These are phyloP conservation scores for Exophiala dermatitidis DNA, from an alignment of 2,329 filamentous ascomycete genomes.

Conservation along the genomic window DNA sequence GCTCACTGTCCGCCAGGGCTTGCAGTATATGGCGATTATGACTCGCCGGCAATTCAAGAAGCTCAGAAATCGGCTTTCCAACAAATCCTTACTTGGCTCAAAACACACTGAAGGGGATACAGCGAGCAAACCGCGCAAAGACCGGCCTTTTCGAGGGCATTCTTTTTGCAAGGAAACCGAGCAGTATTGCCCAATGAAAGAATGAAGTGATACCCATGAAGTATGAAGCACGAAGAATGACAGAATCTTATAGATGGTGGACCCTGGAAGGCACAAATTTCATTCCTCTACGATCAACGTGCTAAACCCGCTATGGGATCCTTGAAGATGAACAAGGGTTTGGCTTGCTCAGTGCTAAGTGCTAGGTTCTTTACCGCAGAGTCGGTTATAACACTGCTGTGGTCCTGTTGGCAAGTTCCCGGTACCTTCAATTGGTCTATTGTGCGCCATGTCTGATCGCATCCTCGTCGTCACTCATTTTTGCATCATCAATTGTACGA, in stretches of 20 bases:
- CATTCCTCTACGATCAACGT: background rate
- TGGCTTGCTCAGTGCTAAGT: background rate
- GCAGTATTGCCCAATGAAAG: too few species aligned
- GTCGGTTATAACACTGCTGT: constrained; percentile 1
- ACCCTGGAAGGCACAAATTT: background rate
- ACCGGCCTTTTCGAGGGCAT: background rate
- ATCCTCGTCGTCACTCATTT: constrained; percentile 52
- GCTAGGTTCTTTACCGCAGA: constrained; percentile 8
- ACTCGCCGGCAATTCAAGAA: constrained; percentile 22
- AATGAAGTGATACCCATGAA: constrained; percentile 9
- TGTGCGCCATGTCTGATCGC: constrained; percentile 1
- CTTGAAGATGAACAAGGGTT: background rate
- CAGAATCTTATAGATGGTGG: background rate
- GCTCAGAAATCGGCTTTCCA: constrained; percentile 25
- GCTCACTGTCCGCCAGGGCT: constrained; percentile 16
- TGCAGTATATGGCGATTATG: constrained; percentile 28
- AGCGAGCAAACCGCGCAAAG: background rate
- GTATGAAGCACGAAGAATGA: background rate
- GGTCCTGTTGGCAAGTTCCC: background rate
- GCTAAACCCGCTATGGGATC: background rate
- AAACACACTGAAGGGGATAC: constrained; percentile 12
- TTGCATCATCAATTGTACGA: constrained; percentile 94
- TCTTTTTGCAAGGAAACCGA: too few species aligned
- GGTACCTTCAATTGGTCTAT: constrained; percentile 1
- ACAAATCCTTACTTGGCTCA: constrained; percentile 26